phyloP scores from a whole-genome alignment of 129 eudicot genomes.

The Arctium lappa region DNA sequence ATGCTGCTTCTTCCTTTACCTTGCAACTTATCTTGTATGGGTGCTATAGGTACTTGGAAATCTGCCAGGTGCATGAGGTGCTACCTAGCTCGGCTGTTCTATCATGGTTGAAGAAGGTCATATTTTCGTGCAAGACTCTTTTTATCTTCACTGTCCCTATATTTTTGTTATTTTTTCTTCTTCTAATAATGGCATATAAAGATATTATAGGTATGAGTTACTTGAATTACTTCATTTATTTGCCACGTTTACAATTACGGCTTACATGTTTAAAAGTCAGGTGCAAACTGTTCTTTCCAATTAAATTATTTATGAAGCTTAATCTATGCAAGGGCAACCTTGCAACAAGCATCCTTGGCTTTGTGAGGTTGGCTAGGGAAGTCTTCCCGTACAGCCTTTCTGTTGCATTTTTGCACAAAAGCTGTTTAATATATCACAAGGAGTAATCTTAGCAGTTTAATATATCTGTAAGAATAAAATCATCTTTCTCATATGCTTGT shows the following conservation, averaged over 20 bases:
- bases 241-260: background rate
- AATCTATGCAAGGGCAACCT: background rate
- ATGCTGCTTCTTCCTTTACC: background rate
- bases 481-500: background rate
- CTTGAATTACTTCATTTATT: background rate
- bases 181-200: background rate
- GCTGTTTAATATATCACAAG: background rate
- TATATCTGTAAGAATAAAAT: background rate
- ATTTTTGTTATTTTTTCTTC: background rate
- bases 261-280: background rate
- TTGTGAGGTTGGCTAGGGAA: background rate
- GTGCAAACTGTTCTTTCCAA: background rate
- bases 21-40: slow-evolving; percentile 5
- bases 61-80: slow-evolving; percentile 48
- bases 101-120: slow-evolving; percentile 49
- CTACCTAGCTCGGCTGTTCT: slow-evolving; percentile 46
- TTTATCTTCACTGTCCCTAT: background rate
- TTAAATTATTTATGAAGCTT: background rate
- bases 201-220: background rate
- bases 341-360: background rate
- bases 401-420: background rate
- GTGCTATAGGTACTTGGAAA: slow-evolving; percentile 45
- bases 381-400: background rate
- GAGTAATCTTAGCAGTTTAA: background rate
- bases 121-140: background rate